Evolutionary conservation across 2,329 filamentous ascomycete species (phyloP).

Genomic region (Fusarium avenaceum): DNA sequence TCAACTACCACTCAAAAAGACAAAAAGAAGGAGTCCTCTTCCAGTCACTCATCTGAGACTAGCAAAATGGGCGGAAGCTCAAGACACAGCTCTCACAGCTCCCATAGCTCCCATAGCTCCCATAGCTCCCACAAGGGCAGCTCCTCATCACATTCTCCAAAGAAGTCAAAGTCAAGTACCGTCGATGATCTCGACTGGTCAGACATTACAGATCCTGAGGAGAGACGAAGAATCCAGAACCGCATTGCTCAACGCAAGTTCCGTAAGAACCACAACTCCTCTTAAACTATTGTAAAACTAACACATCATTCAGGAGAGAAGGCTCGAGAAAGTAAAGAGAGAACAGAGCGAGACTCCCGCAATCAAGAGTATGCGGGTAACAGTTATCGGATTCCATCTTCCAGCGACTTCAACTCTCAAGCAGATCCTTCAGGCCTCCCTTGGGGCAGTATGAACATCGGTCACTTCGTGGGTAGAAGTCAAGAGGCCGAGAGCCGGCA

Average conservation of each 20-base stretch:
- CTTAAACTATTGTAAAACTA: not conserved
- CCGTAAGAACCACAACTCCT: constrained; percentile 63
- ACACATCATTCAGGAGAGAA: constrained; percentile 72
- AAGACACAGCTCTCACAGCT: constrained; percentile 41
- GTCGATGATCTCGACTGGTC: constrained; percentile 74
- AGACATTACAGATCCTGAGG: constrained; percentile 76
- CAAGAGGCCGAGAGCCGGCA: constrained; percentile 63
- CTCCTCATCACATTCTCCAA: constrained; percentile 49
- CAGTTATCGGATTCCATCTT: constrained; percentile 72
- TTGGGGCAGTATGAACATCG: constrained; percentile 78
- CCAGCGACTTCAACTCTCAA: constrained; percentile 66
- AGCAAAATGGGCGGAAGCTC: constrained; percentile 46
- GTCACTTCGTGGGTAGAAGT: constrained; percentile 64
- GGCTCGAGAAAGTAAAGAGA: constrained; percentile 75
- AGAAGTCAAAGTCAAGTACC: constrained; percentile 58
- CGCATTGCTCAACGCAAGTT: constrained; percentile 82
- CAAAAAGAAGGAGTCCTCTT: constrained; percentile 36
- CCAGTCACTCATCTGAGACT: constrained; percentile 18
- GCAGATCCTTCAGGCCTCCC: constrained; percentile 73
- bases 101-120: constrained; percentile 45
- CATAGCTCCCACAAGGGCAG: constrained; percentile 49
- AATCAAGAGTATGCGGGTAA: constrained; percentile 74
- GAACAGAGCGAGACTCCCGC: constrained; percentile 71
- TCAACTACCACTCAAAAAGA: constrained; percentile 22
- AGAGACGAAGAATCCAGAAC: constrained; percentile 81